A percentile compares a stretch with the other conserved stretches of the same genome.
These are phyloP conservation scores for Trichothecium roseum DNA, from an alignment of 2,329 filamentous ascomycete species.

Conservation along the genomic window DNA sequence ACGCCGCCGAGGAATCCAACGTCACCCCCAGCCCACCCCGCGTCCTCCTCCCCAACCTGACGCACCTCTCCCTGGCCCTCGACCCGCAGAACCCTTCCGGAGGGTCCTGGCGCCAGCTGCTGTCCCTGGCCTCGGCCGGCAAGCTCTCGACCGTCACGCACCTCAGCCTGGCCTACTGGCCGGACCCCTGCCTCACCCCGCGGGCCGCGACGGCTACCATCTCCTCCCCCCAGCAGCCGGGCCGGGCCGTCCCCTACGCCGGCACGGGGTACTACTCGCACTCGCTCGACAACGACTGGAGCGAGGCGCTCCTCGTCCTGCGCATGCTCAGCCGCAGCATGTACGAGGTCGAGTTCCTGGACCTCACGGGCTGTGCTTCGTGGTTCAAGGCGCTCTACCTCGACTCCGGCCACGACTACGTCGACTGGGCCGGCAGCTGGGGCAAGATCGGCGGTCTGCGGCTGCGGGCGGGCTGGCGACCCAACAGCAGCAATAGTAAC, in stretches of 20 bases:
- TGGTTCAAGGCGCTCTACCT: slow-evolving; percentile 42
- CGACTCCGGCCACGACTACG: slow-evolving; percentile 30
- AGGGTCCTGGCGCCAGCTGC: slow-evolving; percentile 48
- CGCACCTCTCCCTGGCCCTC: slow-evolving; percentile 49
- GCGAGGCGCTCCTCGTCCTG: slow-evolving; percentile 45
- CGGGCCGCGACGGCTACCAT: slow-evolving; percentile 39
- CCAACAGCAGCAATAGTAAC: slow-evolving; percentile 19
- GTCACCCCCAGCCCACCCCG: slow-evolving; percentile 18
- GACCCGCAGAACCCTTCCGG: slow-evolving; percentile 19
- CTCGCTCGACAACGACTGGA: slow-evolving; percentile 46
- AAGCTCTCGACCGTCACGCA: slow-evolving; percentile 47
- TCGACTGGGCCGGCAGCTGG: slow-evolving; percentile 46
- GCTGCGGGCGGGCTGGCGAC: slow-evolving; percentile 32
- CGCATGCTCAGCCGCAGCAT: slow-evolving; percentile 41
- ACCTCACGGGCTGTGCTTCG: slow-evolving; percentile 46
- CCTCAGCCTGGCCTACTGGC: slow-evolving; percentile 52
- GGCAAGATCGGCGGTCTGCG: slow-evolving; percentile 37
- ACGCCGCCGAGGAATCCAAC: slow-evolving; percentile 22
- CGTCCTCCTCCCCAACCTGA: slow-evolving; percentile 43
- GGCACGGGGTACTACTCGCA: slow-evolving; percentile 49
- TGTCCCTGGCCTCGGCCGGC: slow-evolving; percentile 32
- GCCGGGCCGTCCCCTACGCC: slow-evolving; percentile 36
- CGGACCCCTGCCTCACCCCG: slow-evolving; percentile 46
- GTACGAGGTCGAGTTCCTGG: slow-evolving; percentile 50
- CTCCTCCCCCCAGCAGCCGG: slow-evolving; percentile 29